These are phyloP conservation scores for Rhododendron henanense DNA, from an alignment of 148 eudicot species.

Conservation along the genomic window DNA sequence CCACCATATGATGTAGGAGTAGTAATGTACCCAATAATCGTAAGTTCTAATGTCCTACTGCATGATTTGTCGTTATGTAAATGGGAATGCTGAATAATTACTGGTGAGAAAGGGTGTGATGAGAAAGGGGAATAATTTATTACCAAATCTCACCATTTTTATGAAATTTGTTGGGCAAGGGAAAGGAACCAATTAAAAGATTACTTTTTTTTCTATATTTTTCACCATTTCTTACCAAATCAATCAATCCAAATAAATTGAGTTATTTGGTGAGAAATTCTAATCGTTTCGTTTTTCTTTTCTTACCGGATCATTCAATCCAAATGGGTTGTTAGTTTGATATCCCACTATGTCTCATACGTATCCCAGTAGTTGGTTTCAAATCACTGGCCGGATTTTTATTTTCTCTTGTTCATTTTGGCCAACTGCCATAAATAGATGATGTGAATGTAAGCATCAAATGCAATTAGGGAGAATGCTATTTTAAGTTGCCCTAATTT, in stretches of 20 bases:
- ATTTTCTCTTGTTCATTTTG: neutral
- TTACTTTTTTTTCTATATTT: too few species aligned
- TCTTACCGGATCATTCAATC: neutral
- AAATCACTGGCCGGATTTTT: neutral
- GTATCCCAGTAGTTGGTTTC: neutral
- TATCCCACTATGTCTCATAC: neutral
- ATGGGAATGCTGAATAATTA: too few species aligned
- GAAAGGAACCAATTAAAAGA: too few species aligned
- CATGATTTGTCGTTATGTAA: too few species aligned
- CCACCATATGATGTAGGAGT: too few species aligned
- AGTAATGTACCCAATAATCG: too few species aligned
- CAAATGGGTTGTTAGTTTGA: neutral
- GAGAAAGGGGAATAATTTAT: neutral
- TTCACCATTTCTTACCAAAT: too few species aligned
- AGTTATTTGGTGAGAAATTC: neutral
- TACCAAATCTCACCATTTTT: too few species aligned
- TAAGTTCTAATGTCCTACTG: too few species aligned
- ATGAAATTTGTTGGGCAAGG: neutral
- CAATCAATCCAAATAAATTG: too few species aligned
- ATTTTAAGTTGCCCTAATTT: neutral
- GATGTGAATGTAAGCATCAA: neutral
- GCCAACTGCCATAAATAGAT: neutral
- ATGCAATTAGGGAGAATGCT: neutral
- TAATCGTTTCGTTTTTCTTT: neutral
- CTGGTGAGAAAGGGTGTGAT: neutral